Conservation (phyloP, 768 basidiomycete genomes). For the Stropharia rugosoannulata region DNA sequence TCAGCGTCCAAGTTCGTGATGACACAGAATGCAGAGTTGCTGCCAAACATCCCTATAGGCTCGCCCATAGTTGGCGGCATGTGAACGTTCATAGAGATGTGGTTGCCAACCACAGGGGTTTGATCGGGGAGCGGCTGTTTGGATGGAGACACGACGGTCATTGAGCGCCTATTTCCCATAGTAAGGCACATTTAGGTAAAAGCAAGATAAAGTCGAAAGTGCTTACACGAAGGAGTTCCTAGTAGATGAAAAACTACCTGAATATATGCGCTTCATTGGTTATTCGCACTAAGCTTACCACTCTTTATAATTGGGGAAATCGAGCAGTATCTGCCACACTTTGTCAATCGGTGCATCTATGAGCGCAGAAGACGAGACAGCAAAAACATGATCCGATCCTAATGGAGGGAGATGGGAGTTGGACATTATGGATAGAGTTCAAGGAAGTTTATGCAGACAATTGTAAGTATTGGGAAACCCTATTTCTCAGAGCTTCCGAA, state of each 20-base stretch:
- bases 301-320: conserved; percentile 60
- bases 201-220: not conserved
- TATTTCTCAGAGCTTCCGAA: no score
- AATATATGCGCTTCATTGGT: not conserved
- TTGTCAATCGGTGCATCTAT: conserved; percentile 63
- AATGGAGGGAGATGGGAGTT: conserved; percentile 14
- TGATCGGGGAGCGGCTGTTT: conserved; percentile 44
- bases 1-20: conserved; percentile 53
- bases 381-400: conserved; percentile 37
- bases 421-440: not conserved
- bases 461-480: no score
- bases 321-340: conserved; percentile 61
- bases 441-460: no score
- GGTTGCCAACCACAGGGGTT: conserved; percentile 45
- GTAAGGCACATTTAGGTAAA: not conserved
- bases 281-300: conserved; percentile 41
- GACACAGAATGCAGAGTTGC: conserved; percentile 37
- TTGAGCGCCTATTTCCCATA: conserved; percentile 40
- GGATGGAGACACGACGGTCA: conserved; percentile 40
- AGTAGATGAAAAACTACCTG: no score
- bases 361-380: conserved; percentile 39
- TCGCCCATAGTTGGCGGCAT: conserved; percentile 59
- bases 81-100: conserved; percentile 53
- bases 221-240: conserved; percentile 72
- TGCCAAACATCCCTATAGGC: conserved; percentile 31